Evolutionary conservation across 257 asterid species (phyloP).

Genomic region (Solanum peruvianum): DNA sequence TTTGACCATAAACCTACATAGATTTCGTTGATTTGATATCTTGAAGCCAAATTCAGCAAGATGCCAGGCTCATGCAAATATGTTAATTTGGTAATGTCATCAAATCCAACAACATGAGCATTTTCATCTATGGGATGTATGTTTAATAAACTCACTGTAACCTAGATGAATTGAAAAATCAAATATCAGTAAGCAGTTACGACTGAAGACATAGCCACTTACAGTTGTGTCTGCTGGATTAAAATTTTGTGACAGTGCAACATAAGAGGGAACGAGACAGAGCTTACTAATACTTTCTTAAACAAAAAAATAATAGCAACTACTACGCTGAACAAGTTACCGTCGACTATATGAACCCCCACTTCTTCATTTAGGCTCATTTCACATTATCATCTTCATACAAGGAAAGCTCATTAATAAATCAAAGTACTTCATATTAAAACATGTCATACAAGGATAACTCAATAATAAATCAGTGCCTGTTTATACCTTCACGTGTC

Average conservation of each 20-base stretch:
- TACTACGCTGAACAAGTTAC: neutral
- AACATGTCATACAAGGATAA: neutral
- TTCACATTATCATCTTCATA: neutral
- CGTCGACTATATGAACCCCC: neutral
- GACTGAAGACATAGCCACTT: neutral
- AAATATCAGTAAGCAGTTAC: neutral
- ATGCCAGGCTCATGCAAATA: slow-evolving; percentile 9
- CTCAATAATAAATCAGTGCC: neutral
- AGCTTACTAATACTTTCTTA: neutral
- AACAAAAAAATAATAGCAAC: neutral
- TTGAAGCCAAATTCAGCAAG: slow-evolving; percentile 4
- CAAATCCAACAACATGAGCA: slow-evolving; percentile 3
- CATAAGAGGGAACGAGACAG: neutral
- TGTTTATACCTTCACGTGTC: slow-evolving; percentile 73
- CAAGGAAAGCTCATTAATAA: neutral
- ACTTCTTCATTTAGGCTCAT: neutral
- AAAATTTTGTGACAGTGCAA: neutral
- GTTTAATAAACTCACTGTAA: slow-evolving; percentile 1
- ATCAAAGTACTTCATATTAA: slow-evolving; percentile 7
- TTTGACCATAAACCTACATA: neutral
- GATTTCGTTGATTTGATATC: slow-evolving; percentile 9
- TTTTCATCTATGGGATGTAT: slow-evolving; percentile 4
- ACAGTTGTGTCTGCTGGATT: neutral
- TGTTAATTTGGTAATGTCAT: slow-evolving; percentile 6
- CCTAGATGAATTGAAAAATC: neutral